These are phyloP conservation scores for Cardamine occulta DNA, from an alignment of 345 rosid genomes.

Conservation along the genomic window DNA sequence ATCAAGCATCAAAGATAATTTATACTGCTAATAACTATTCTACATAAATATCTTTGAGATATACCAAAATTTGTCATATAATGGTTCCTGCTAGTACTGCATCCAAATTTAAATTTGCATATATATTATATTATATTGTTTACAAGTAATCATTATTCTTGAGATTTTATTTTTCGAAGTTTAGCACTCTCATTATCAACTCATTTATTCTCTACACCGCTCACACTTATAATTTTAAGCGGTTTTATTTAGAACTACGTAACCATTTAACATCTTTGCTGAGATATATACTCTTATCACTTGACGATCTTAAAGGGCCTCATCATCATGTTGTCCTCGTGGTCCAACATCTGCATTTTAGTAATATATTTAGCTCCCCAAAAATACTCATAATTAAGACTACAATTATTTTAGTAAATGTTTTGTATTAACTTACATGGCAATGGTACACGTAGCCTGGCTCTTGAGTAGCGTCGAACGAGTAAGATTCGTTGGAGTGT, in stretches of 20 bases:
- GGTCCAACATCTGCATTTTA: conserved; percentile 75
- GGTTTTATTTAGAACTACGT: not conserved
- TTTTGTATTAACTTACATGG: conserved; percentile 61
- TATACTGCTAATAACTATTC: no score
- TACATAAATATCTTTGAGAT: no score
- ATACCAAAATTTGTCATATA: no score
- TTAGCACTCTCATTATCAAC: not conserved
- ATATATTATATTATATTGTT: no score
- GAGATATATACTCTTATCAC: conserved; percentile 38
- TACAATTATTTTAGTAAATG: not conserved
- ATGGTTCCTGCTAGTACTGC: no score
- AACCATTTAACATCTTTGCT: not conserved
- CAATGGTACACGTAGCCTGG: conserved; percentile 97
- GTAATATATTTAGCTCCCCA: not conserved
- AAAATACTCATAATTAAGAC: not conserved
- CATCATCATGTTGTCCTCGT: conserved; percentile 94
- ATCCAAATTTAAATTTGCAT: no score
- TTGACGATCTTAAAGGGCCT: conserved; percentile 67
- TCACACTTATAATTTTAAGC: not conserved
- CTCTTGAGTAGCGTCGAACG: conserved; percentile 69
- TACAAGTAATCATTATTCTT: not conserved
- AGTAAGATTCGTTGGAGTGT: conserved; percentile 70
- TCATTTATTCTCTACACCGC: not conserved
- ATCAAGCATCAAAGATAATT: no score
- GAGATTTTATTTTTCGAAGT: not conserved